Evolutionary conservation across 106 monocot species (phyloP).

Genomic region (Phalaenopsis aphrodite): DNA sequence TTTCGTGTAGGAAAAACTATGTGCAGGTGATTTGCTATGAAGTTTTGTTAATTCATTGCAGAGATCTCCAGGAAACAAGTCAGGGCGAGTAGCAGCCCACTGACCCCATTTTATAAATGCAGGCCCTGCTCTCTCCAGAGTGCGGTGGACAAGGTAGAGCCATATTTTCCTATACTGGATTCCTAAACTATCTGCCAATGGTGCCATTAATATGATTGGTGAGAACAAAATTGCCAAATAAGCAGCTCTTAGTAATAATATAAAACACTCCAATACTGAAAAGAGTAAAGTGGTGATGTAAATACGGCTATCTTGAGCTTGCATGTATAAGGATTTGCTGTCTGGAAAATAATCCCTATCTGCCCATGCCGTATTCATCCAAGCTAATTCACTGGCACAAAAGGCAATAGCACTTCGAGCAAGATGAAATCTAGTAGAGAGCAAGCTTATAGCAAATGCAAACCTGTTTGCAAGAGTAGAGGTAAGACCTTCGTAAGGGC

Average conservation of each 20-base stretch:
- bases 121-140: constrained; percentile 73
- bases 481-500: constrained; percentile 8
- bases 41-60: constrained; percentile 66
- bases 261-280: constrained; percentile 42
- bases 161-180: constrained; percentile 51
- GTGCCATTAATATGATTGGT: constrained; percentile 53
- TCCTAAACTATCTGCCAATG: constrained; percentile 52
- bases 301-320: constrained; percentile 41
- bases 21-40: constrained; percentile 69
- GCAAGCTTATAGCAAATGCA: constrained; percentile 51
- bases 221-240: constrained; percentile 60
- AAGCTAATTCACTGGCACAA: constrained; percentile 43
- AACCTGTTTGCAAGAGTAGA: constrained; percentile 29
- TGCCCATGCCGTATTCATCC: constrained; percentile 30
- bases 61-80: constrained; percentile 77
- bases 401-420: constrained; percentile 55
- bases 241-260: constrained; percentile 45
- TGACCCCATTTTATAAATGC: constrained; percentile 98
- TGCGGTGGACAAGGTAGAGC: constrained; percentile 54
- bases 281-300: constrained; percentile 29
- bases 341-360: constrained; percentile 40
- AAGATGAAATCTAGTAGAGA: constrained; percentile 42
- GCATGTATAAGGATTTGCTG: constrained; percentile 30
- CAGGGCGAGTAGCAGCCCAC: constrained; percentile 92
- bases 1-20: constrained; percentile 64